Evolutionary conservation across 139 green algal genomes (phyloP).

Genomic region (Ettlia oleoabundans): DNA sequence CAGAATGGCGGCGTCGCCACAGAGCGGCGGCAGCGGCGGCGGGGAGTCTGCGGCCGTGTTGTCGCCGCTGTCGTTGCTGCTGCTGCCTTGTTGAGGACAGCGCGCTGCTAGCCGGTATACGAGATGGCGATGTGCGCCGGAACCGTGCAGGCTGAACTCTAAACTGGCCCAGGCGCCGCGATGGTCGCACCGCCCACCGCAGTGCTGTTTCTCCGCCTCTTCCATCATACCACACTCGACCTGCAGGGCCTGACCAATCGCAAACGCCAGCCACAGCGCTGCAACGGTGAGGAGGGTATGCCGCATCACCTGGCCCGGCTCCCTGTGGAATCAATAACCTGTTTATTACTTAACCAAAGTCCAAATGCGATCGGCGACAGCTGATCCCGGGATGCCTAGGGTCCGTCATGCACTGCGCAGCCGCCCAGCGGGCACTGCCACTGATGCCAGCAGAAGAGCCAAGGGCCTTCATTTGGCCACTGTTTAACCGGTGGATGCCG

Average conservation of each 20-base stretch:
- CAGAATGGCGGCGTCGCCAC: slow-evolving; percentile 20
- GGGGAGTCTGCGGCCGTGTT: neutral
- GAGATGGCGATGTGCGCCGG: slow-evolving; percentile 19
- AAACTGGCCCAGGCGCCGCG: neutral
- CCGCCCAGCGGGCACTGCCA: too few species aligned
- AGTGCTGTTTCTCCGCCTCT: neutral
- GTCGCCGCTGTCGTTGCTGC: neutral
- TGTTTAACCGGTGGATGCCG: too few species aligned
- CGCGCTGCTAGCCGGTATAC: neutral
- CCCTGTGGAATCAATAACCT: too few species aligned
- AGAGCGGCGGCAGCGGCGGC: neutral
- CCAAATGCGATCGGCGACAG: too few species aligned
- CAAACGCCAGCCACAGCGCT: neutral
- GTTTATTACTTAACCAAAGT: too few species aligned
- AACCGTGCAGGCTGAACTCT: neutral
- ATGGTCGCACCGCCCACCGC: neutral
- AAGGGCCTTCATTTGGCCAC: too few species aligned
- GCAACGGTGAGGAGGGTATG: too few species aligned
- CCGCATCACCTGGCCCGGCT: too few species aligned
- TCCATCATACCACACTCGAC: neutral
- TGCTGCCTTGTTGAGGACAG: neutral
- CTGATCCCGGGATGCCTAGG: too few species aligned
- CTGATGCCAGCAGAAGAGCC: too few species aligned
- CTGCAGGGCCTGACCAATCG: neutral
- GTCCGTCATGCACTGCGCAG: too few species aligned